phyloP scores from a whole-genome alignment of 305 asterid species.

The Fraxinus xanthoxyloides region DNA sequence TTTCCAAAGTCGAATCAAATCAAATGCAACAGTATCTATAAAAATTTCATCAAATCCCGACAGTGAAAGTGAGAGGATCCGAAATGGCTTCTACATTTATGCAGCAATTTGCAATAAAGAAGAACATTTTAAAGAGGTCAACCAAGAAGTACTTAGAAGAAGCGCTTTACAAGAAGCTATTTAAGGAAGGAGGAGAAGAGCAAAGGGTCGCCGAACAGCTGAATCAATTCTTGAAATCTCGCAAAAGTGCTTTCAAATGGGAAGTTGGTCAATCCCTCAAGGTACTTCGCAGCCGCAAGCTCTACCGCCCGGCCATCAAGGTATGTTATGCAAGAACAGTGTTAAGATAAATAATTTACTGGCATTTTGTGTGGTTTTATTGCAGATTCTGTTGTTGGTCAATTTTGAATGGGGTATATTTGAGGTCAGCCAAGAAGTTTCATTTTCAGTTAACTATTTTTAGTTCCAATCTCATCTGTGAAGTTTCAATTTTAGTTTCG shows the following conservation, averaged over 20 bases:
- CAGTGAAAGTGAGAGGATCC: neutral
- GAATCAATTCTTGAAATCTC: constrained; percentile 62
- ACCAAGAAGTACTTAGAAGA: constrained; percentile 70
- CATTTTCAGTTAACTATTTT: neutral
- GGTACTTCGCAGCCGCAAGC: constrained; percentile 71
- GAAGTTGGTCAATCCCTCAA: constrained; percentile 78
- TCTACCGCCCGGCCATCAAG: constrained; percentile 82
- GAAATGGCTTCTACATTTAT: constrained; percentile 66
- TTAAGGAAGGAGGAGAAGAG: constrained; percentile 72
- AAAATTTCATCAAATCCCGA: neutral
- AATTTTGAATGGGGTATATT: neutral
- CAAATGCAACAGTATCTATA: constrained; percentile 17
- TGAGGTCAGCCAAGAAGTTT: neutral
- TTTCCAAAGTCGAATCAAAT: constrained; percentile 3
- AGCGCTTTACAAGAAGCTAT: constrained; percentile 76
- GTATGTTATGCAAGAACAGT: constrained; percentile 27
- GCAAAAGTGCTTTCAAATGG: constrained; percentile 84
- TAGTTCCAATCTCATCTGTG: neutral
- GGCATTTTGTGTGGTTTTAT: neutral
- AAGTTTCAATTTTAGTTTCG: neutral
- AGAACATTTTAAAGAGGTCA: constrained; percentile 58
- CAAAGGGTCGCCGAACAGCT: constrained; percentile 47
- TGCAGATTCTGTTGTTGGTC: neutral
- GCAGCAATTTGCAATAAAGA: constrained; percentile 67
- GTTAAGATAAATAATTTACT: neutral